Evolutionary conservation across 306 rosid species (phyloP).

Genomic region (Cercis canadensis): DNA sequence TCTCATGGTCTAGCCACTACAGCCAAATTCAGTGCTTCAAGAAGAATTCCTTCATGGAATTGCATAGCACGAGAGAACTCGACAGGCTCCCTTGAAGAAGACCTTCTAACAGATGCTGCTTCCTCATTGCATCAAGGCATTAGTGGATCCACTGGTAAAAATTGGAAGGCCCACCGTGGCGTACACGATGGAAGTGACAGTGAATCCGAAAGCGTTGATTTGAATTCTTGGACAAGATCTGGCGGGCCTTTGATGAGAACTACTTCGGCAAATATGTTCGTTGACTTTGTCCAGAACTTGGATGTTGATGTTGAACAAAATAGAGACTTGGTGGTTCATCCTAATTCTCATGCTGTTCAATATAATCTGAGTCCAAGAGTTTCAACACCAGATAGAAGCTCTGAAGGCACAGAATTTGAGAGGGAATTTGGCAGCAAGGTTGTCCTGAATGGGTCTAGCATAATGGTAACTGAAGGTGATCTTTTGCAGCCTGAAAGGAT

Average conservation of each 20-base stretch:
- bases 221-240: conserved; percentile 80
- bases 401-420: conserved; percentile 56
- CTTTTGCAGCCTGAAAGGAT: conserved; percentile 91
- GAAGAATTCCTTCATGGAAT: conserved; percentile 98
- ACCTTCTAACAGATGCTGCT: conserved; percentile 54
- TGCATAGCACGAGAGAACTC: conserved; percentile 97
- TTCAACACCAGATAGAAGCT: conserved; percentile 58
- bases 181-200: conserved; percentile 79
- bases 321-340: conserved; percentile 47
- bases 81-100: conserved; percentile 85
- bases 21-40: conserved; percentile 71
- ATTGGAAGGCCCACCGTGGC: conserved; percentile 50
- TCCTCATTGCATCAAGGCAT: conserved; percentile 62
- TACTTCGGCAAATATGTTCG: conserved; percentile 74
- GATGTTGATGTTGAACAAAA: conserved; percentile 66
- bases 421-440: conserved; percentile 56
- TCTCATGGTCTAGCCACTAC: conserved; percentile 64
- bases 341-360: conserved; percentile 48
- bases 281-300: conserved; percentile 79
- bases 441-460: conserved; percentile 56
- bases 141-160: conserved; percentile 51
- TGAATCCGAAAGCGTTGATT: conserved; percentile 70
- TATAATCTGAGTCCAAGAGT: conserved; percentile 58
- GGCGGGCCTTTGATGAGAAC: conserved; percentile 99
- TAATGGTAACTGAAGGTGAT: conserved; percentile 80